Evolutionary conservation across 169 alveolate species (phyloP).

Genomic region (Eimeria maxima): DNA sequence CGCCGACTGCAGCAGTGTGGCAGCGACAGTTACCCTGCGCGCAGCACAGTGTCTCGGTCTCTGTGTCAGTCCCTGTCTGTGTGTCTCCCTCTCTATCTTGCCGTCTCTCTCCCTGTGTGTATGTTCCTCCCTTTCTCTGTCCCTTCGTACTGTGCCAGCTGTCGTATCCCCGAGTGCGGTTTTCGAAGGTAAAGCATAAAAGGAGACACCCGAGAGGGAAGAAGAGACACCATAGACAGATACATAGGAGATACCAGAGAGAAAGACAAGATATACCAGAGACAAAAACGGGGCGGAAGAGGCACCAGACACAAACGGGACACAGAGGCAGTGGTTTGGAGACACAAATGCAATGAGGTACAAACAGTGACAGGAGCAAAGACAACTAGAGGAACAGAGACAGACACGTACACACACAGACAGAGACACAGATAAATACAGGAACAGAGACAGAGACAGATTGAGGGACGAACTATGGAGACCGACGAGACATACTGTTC

Average conservation of each 20-base stretch:
- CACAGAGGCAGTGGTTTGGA: background rate
- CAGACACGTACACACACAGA: background rate
- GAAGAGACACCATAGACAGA: background rate
- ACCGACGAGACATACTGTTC: background rate
- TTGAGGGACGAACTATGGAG: background rate
- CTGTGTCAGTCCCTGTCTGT: background rate
- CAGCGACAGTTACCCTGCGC: slow-evolving; percentile 1
- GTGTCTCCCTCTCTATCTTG: background rate
- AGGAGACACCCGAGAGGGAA: background rate
- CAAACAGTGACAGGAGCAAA: background rate
- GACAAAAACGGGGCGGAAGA: background rate
- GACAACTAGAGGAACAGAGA: too few relatives aligned
- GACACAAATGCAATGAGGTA: background rate
- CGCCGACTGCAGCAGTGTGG: slow-evolving; percentile 19
- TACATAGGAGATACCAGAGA: background rate
- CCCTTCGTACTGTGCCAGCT: too few relatives aligned
- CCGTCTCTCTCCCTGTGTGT: background rate
- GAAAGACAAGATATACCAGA: too few relatives aligned
- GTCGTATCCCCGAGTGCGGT: too few relatives aligned
- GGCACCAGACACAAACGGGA: background rate
- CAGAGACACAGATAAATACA: background rate
- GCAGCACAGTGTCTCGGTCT: background rate
- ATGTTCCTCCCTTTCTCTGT: background rate
- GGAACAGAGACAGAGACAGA: background rate
- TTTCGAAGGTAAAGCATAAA: background rate